These are phyloP conservation scores for Ophiostoma populinum DNA, from an alignment of 2,329 filamentous ascomycete species.

Conservation along the genomic window DNA sequence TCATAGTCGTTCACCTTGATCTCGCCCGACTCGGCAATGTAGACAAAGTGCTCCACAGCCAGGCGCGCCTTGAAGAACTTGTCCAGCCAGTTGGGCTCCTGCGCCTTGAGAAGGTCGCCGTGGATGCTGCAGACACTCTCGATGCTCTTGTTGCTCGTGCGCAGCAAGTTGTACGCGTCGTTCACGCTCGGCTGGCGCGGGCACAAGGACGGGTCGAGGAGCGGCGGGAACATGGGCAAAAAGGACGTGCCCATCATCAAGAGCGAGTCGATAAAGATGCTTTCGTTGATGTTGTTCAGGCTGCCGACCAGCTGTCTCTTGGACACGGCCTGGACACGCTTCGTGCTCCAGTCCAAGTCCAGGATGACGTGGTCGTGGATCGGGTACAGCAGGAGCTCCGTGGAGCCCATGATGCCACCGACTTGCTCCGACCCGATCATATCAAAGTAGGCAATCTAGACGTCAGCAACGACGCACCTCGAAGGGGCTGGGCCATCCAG, in stretches of 20 bases:
- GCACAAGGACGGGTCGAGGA: slow-evolving; percentile 42
- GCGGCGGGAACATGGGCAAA: slow-evolving; percentile 59
- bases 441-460: slow-evolving; percentile 62
- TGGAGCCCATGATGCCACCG: slow-evolving; percentile 66
- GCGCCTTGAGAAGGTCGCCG: slow-evolving; percentile 57
- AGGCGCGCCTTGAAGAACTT: slow-evolving; percentile 75
- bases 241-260: slow-evolving; percentile 72
- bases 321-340: slow-evolving; percentile 42
- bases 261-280: slow-evolving; percentile 68
- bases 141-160: slow-evolving; percentile 51
- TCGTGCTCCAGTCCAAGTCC: slow-evolving; percentile 49
- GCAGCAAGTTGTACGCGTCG: slow-evolving; percentile 64
- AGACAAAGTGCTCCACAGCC: slow-evolving; percentile 74
- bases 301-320: slow-evolving; percentile 55
- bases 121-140: slow-evolving; percentile 59
- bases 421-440: slow-evolving; percentile 48
- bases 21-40: slow-evolving; percentile 61
- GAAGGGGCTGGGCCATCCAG: slow-evolving; percentile 16
- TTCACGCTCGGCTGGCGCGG: slow-evolving; percentile 44
- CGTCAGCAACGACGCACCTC: not conserved
- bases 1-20: slow-evolving; percentile 59
- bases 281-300: slow-evolving; percentile 45
- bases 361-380: slow-evolving; percentile 58
- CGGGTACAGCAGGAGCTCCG: slow-evolving; percentile 73
- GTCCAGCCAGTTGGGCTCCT: slow-evolving; percentile 61